phyloP scores from a whole-genome alignment of 2,329 filamentous ascomycete genomes.

The Trichoderma sp. region DNA sequence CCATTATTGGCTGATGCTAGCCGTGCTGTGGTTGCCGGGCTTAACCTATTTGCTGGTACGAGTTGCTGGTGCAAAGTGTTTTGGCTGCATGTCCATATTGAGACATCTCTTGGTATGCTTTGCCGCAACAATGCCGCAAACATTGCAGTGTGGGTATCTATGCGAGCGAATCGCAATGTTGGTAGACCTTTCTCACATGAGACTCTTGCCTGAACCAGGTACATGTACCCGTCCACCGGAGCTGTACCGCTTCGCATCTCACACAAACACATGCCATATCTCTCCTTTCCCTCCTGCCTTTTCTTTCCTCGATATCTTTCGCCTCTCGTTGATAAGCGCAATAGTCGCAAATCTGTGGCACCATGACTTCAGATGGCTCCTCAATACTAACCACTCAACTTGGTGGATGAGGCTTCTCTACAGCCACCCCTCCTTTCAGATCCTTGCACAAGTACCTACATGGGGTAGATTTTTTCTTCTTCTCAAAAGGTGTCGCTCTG shows the following conservation, averaged over 20 bases:
- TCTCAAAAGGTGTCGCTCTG: background rate
- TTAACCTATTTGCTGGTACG: background rate
- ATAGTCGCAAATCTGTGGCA: slow-evolving; percentile 8
- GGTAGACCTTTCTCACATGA: background rate
- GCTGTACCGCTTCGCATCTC: background rate
- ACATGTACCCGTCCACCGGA: background rate
- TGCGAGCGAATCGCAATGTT: background rate
- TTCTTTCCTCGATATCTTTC: background rate
- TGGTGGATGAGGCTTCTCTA: background rate
- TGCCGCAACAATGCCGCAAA: slow-evolving; percentile 6
- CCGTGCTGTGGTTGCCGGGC: background rate
- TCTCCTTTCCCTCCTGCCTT: background rate
- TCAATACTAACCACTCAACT: background rate
- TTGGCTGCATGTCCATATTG: background rate
- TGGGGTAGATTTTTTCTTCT: background rate
- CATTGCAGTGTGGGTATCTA: background rate
- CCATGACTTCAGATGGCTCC: background rate
- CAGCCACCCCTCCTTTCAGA: slow-evolving; percentile 6
- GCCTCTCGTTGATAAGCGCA: background rate
- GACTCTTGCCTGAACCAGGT: background rate
- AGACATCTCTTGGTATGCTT: background rate
- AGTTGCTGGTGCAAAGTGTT: background rate
- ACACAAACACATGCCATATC: background rate
- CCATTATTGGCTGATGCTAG: background rate
- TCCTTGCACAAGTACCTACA: background rate